phyloP scores from a whole-genome alignment of 225 moss, liverwort and hornwort genomes.

The Antitrichia curtipendula region DNA sequence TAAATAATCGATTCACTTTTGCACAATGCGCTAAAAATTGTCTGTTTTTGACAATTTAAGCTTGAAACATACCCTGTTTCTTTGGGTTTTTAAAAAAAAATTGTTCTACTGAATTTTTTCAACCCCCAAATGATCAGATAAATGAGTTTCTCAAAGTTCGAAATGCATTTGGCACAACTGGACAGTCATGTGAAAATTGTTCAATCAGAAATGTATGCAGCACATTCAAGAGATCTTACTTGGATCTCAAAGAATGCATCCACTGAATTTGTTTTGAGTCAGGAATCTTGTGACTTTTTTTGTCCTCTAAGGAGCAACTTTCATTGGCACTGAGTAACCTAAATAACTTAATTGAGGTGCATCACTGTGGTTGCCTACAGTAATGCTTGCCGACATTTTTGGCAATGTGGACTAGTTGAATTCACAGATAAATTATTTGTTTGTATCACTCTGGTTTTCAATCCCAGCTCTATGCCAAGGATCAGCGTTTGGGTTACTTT shows the following conservation, averaged over 20 bases:
- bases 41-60: neutral
- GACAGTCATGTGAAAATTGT: neutral
- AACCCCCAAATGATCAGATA: too few species aligned
- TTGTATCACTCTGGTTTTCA: too few species aligned
- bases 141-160: neutral
- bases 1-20: neutral
- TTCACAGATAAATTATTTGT: too few species aligned
- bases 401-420: too few species aligned
- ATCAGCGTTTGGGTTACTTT: neutral
- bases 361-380: neutral
- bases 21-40: neutral
- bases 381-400: too few species aligned
- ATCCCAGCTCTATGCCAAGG: neutral
- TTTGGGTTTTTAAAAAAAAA: neutral
- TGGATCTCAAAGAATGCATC: neutral
- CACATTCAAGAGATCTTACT: neutral
- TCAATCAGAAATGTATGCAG: neutral
- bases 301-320: neutral
- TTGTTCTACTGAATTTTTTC: too few species aligned
- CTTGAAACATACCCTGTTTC: neutral
- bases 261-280: neutral
- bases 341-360: neutral
- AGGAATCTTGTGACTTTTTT: neutral
- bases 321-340: neutral
- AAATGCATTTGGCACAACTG: neutral